Evolutionary conservation across 2,329 filamentous ascomycete genomes (phyloP), one percentile per base, ranked within the genome.

Genomic region (Claviceps sp.): DNA sequence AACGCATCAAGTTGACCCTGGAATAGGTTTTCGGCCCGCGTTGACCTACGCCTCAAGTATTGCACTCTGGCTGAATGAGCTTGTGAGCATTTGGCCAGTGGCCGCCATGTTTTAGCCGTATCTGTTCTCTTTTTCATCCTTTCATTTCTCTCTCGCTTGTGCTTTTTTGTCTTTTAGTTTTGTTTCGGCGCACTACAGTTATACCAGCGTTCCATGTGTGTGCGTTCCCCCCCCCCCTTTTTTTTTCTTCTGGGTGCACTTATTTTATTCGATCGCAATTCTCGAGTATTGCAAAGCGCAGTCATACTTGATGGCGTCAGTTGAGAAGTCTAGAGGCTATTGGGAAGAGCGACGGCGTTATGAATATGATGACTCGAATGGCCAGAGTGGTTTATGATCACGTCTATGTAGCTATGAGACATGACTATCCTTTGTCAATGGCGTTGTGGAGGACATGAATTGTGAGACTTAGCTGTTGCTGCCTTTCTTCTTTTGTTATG

Each of bases 291-390:
- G 9, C 14, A 44, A 22, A 16, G 26, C 30, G 14, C 20, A 18
- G 26, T 22, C 47, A 50, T 55, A 49, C 16, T 24, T 26, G 37
- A 24, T 52, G 61, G 59, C 59, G 61, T 64, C 62, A 56, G 57
- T 58, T 57, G 58, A 58, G 50, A 51, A 42, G 46, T 51, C 50
- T 47, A 24, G 45, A 42, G 37, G 30, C 38, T 34, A 14, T 34
- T 47, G 3, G n/a, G 44, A 47, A 52, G 52, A 48, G 52, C 52
- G 54, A 46, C 42, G 53, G 54, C 47, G 53, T 55, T 58, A 51
- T 55, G 51, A 55, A 54, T 58, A 51, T 55, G 51, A 55, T 46
- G 49, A 45, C 7, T 40, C 34, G 38, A 26, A 47, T 8, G 24
- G 43, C 30, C 30, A 48, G 26, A 38, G 44, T 45, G 30, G 30